Evolutionary conservation across 768 basidiomycete species (phyloP).

Genomic region (Trametes cingulata): DNA sequence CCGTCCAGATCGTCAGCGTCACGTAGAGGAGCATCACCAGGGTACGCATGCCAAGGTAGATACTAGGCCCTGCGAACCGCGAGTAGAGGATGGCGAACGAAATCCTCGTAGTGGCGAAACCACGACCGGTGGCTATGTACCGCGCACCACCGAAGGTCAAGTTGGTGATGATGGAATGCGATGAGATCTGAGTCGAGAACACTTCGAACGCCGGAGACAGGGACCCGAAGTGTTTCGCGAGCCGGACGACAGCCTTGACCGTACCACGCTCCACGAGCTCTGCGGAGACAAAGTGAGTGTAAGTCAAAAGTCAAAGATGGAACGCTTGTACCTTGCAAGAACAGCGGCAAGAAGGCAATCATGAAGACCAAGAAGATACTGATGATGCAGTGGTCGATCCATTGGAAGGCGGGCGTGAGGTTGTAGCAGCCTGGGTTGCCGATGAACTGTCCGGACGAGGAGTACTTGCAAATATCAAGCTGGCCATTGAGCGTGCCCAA

Average conservation of each 20-base stretch:
- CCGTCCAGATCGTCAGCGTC: constrained; percentile 88
- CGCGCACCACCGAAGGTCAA: constrained; percentile 97
- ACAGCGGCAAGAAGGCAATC: constrained; percentile 93
- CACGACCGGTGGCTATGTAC: constrained; percentile 98
- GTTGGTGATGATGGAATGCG: constrained; percentile 96
- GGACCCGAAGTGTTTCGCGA: constrained; percentile 93
- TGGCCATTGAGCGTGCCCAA: constrained; percentile 88
- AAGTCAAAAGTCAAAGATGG: background rate
- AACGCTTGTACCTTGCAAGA: constrained; percentile 76
- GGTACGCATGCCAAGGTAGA: constrained; percentile 95
- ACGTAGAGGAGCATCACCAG: constrained; percentile 92
- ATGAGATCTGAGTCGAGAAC: constrained; percentile 97
- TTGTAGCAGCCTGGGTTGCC: constrained; percentile 92
- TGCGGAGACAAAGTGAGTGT: constrained; percentile 36
- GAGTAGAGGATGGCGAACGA: constrained; percentile 96
- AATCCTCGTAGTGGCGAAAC: constrained; percentile 94
- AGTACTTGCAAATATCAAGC: constrained; percentile 80
- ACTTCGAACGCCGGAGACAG: constrained; percentile 96
- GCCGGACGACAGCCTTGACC: constrained; percentile 84
- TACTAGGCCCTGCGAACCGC: constrained; percentile 97
- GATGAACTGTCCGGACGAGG: constrained; percentile 65
- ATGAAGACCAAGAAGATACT: constrained; percentile 98
- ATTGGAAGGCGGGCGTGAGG: constrained; percentile 87
- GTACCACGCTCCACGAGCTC: constrained; percentile 97
- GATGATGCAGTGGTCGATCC: constrained; percentile 96